These are phyloP conservation scores for Amniculicola lignicola DNA, from an alignment of 495 filamentous ascomycete species.

Conservation along the genomic window DNA sequence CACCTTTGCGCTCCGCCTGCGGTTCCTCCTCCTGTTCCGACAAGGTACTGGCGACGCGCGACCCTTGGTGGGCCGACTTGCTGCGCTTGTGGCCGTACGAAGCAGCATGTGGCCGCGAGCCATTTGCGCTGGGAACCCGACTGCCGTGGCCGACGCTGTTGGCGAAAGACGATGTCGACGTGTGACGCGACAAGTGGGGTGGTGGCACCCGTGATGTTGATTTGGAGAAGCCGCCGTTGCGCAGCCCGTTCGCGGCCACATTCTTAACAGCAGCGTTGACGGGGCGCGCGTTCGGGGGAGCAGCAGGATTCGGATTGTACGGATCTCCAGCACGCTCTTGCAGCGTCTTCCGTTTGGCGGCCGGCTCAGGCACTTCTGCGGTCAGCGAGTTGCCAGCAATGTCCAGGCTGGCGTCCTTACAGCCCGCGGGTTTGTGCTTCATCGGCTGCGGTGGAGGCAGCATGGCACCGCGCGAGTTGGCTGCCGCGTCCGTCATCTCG, in stretches of 20 bases:
- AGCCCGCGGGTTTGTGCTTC: conserved; percentile 23
- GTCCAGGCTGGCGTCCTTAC: neutral
- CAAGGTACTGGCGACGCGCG: conserved; percentile 16
- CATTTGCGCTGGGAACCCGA: conserved; percentile 7
- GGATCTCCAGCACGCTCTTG: conserved; percentile 31
- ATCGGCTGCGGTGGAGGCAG: conserved; percentile 6
- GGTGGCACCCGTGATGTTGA: conserved; percentile 25
- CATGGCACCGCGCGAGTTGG: conserved; percentile 25
- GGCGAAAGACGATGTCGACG: conserved; percentile 21
- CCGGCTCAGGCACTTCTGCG: conserved; percentile 30
- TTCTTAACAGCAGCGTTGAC: conserved; percentile 23
- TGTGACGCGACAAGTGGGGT: conserved; percentile 4
- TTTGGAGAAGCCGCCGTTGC: conserved; percentile 1
- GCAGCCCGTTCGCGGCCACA: conserved; percentile 4
- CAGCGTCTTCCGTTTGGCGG: conserved; percentile 34
- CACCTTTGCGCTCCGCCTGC: conserved; percentile 21
- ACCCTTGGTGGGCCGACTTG: conserved; percentile 21
- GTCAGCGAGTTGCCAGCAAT: neutral
- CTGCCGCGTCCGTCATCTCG: conserved; percentile 22
- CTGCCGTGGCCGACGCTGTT: conserved; percentile 14
- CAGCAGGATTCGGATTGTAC: conserved; percentile 13
- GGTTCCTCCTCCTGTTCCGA: conserved; percentile 16
- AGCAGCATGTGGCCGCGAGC: conserved; percentile 6
- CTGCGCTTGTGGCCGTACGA: conserved; percentile 23
- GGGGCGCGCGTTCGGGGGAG: conserved; percentile 17